Percentiles rank a stretch among this genome's conserved stretches.
Conservation (phyloP, 148 eudicot species). For the Dysphania ambrosioides region DNA sequence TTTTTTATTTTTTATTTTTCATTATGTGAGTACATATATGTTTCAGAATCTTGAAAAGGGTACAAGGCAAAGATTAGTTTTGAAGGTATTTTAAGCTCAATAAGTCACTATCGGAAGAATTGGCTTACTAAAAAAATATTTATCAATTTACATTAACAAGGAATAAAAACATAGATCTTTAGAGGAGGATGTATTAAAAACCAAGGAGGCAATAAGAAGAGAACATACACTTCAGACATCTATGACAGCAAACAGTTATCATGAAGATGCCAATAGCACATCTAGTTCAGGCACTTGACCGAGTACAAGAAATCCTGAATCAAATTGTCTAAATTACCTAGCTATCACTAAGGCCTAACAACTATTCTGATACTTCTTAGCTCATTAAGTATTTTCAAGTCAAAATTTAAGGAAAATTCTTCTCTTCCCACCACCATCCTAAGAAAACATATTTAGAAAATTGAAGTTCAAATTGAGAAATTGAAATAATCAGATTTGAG, state of each 20-base stretch:
- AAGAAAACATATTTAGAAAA: background rate
- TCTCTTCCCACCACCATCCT: too few species aligned
- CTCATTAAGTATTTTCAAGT: too few species aligned
- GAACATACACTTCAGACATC: background rate
- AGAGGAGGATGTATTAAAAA: background rate
- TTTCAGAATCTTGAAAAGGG: background rate
- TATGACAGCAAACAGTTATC: background rate
- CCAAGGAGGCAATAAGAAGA: background rate
- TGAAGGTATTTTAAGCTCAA: background rate
- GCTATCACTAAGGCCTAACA: background rate
- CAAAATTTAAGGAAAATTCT: too few species aligned
- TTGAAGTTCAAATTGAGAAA: background rate
- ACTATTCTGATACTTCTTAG: too few species aligned
- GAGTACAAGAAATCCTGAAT: too few species aligned
- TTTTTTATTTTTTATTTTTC: background rate
- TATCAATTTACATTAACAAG: background rate
- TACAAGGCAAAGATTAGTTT: background rate
- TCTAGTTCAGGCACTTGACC: too few species aligned
- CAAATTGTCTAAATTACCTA: too few species aligned
- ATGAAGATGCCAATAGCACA: background rate
- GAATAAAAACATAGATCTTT: background rate
- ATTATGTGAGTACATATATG: too few species aligned
- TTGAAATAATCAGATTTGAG: background rate
- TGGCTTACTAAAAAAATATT: background rate
- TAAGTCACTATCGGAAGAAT: background rate